Conservation (phyloP, 345 rosid genomes). For the Turritis glabra region DNA sequence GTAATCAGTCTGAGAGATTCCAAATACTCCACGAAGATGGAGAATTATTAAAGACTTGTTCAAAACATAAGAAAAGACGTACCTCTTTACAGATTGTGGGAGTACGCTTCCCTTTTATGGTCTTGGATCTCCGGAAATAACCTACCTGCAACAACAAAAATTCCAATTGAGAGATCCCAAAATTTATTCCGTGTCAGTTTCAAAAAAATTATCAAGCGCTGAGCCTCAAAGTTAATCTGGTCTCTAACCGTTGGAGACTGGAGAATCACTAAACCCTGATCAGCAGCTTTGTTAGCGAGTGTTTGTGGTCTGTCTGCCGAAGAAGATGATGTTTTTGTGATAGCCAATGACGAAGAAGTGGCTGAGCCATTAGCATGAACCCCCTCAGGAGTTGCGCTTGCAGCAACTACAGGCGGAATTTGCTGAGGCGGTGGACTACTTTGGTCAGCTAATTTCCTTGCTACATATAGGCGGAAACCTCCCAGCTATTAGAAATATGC, state of each 20-base stretch:
- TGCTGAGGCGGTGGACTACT: conserved; percentile 43
- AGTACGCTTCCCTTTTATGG: conserved; percentile 66
- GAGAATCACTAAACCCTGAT: conserved; percentile 73
- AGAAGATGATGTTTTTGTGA: conserved; percentile 50
- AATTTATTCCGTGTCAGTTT: background rate
- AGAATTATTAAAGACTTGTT: background rate
- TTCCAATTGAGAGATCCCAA: background rate
- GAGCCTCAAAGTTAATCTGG: background rate
- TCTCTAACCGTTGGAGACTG: conserved; percentile 75
- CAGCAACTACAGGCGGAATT: conserved; percentile 37
- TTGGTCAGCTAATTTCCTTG: conserved; percentile 51
- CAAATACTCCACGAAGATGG: background rate
- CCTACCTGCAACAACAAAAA: conserved; percentile 56
- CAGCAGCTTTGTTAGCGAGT: conserved; percentile 63
- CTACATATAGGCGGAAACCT: conserved; percentile 69
- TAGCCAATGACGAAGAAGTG: conserved; percentile 57
- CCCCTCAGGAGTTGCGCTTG: conserved; percentile 26
- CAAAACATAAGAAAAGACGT: conserved; percentile 1
- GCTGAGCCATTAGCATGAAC: conserved; percentile 54
- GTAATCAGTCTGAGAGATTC: background rate
- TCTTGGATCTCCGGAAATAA: conserved; percentile 70
- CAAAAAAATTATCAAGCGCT: background rate
- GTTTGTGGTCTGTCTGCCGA: conserved; percentile 44
- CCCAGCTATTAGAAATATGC: conserved; percentile 49
- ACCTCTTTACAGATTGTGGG: conserved; percentile 86